Evolutionary conservation across 768 basidiomycete species (phyloP).

Genomic region (Phanerochaete carnosa): DNA sequence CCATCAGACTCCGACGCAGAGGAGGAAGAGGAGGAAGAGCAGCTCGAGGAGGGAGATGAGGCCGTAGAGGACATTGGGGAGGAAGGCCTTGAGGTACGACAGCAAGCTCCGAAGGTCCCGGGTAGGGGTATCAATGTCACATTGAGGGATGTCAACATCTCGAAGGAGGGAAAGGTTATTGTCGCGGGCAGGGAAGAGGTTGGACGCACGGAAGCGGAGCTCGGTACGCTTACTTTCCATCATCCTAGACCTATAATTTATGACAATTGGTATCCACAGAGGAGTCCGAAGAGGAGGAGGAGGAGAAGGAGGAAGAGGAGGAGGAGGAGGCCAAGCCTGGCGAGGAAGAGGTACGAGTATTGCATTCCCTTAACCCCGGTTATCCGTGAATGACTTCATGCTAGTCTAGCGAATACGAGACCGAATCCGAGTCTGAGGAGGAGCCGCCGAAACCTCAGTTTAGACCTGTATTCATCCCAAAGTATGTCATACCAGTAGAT

Average conservation of each 20-base stretch:
- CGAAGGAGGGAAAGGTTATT: slow-evolving; percentile 74
- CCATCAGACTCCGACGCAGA: slow-evolving; percentile 68
- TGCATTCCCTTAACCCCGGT: not conserved
- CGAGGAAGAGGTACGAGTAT: slow-evolving; percentile 43
- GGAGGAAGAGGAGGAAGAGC: slow-evolving; percentile 35
- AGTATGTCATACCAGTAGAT: slow-evolving; percentile 48
- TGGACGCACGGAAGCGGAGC: slow-evolving; percentile 54
- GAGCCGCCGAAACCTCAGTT: slow-evolving; percentile 74
- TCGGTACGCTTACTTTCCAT: slow-evolving; percentile 12
- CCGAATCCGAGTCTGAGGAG: slow-evolving; percentile 60
- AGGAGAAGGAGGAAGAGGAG: slow-evolving; percentile 43
- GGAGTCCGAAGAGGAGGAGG: slow-evolving; percentile 33
- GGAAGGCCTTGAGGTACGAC: slow-evolving; percentile 26
- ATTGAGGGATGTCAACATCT: slow-evolving; percentile 78
- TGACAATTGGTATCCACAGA: not conserved
- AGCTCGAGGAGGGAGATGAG: slow-evolving; percentile 52
- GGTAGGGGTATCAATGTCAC: slow-evolving; percentile 66
- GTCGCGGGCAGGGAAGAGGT: slow-evolving; percentile 78
- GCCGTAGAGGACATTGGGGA: slow-evolving; percentile 54
- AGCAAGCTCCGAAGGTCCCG: slow-evolving; percentile 26
- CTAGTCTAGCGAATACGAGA: slow-evolving; percentile 86
- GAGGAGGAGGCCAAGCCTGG: slow-evolving; percentile 32
- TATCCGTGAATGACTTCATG: slow-evolving; percentile 4
- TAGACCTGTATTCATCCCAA: slow-evolving; percentile 92
- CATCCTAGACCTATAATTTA: slow-evolving; percentile 1